Percentiles rank a stretch among this genome's conserved stretches.
Conservation (phyloP, 2,329 filamentous ascomycete genomes). For the Penicillium concentricum region DNA sequence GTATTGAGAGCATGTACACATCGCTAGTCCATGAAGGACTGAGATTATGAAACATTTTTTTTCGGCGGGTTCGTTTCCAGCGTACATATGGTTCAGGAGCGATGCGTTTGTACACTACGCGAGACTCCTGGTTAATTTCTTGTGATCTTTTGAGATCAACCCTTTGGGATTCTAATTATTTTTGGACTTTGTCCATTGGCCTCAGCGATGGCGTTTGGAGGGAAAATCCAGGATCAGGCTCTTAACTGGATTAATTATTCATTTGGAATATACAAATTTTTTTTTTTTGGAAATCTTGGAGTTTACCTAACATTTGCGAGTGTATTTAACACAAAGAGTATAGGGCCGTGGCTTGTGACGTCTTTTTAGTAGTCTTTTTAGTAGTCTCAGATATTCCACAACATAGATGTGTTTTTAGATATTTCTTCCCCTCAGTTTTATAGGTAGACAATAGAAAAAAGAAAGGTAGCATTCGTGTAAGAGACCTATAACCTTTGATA, state of each 20-base stretch:
- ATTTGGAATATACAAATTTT: no score
- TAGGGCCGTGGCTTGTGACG: no score
- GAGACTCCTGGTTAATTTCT: constrained; percentile 14
- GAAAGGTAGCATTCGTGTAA: no score
- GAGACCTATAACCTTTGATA: no score
- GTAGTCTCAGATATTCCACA: no score
- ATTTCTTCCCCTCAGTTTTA: no score
- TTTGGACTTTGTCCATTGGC: constrained; percentile 13
- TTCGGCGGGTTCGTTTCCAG: constrained; percentile 13
- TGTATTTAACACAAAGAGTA: no score
- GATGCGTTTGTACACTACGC: constrained; percentile 24
- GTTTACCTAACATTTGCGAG: background rate
- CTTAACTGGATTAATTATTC: background rate
- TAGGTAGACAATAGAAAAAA: no score
- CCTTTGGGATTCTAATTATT: constrained; percentile 1
- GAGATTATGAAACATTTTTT: constrained; percentile 12
- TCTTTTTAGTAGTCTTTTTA: no score
- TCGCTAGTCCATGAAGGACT: background rate
- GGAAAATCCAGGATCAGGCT: constrained; percentile 9
- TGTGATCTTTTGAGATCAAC: constrained; percentile 8
- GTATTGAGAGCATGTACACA: constrained; percentile 2
- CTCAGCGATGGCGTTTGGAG: constrained; percentile 27
- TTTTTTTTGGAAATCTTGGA: background rate
- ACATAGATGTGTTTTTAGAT: no score
- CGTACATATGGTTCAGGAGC: constrained; percentile 19